These are phyloP conservation scores for Nakazawaea wickerhamii DNA, from an alignment of 805 yeast genomes.

Conservation along the genomic window DNA sequence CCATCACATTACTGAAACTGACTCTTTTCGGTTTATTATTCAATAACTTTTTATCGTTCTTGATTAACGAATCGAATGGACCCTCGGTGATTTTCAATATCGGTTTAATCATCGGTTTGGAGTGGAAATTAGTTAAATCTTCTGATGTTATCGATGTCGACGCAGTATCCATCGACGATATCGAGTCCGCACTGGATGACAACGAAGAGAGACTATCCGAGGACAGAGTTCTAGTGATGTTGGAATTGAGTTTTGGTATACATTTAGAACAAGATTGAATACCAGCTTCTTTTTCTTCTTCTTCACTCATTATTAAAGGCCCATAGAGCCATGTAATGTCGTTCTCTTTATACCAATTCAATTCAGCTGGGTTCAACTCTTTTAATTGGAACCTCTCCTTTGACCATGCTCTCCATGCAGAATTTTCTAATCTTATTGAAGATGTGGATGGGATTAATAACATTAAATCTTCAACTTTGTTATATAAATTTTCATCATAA, in stretches of 20 bases:
- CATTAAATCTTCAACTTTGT: constrained; percentile 28
- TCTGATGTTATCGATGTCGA: constrained; percentile 10
- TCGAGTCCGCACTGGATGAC: constrained; percentile 1
- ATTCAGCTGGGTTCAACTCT: constrained; percentile 37
- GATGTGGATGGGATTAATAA: constrained; percentile 29
- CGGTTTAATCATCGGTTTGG: constrained; percentile 11
- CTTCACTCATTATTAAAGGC: constrained; percentile 29
- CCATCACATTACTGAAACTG: constrained; percentile 36
- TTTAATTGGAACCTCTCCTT: constrained; percentile 58
- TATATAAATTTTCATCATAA: constrained; percentile 16
- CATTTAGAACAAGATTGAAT: too few species aligned
- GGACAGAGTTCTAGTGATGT: constrained; percentile 2
- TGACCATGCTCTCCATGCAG: constrained; percentile 95
- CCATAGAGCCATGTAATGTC: constrained; percentile 54
- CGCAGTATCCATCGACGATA: constrained; percentile 6
- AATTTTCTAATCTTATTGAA: constrained; percentile 58
- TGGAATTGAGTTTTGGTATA: too few species aligned
- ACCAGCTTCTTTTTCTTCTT: constrained; percentile 2
- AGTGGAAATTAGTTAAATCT: constrained; percentile 8
- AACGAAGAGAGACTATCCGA: constrained; percentile 10
- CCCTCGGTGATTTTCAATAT: not conserved
- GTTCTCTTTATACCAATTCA: constrained; percentile 50
- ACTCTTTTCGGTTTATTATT: constrained; percentile 25
- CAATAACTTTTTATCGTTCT: not conserved
- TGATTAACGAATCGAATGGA: not conserved